These are phyloP conservation scores for Blastobotrys terrestris DNA, from an alignment of 805 yeast species.

Conservation along the genomic window DNA sequence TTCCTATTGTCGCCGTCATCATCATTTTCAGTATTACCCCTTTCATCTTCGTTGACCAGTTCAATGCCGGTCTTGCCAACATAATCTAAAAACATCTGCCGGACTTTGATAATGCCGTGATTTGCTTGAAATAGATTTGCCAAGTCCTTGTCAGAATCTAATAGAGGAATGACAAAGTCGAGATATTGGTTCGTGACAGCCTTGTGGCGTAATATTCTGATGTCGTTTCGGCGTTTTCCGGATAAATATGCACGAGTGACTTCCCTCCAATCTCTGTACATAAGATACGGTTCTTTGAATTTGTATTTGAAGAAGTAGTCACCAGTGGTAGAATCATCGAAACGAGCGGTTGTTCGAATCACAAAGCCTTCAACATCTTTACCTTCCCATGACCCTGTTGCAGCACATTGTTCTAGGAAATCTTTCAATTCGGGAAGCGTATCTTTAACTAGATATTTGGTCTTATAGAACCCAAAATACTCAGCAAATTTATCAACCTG, in stretches of 20 bases:
- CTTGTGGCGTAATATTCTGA: constrained; percentile 24
- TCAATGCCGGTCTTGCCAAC: constrained; percentile 55
- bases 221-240: constrained; percentile 18
- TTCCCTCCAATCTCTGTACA: constrained; percentile 89
- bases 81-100: constrained; percentile 56
- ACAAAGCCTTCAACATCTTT: constrained; percentile 92
- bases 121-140: constrained; percentile 45
- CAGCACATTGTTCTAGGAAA: constrained; percentile 51
- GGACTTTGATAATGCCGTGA: constrained; percentile 65
- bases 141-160: constrained; percentile 44
- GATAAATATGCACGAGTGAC: constrained; percentile 57
- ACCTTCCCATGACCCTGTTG: constrained; percentile 64
- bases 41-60: constrained; percentile 37
- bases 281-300: constrained; percentile 89
- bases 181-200: constrained; percentile 45
- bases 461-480: constrained; percentile 63
- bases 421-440: constrained; percentile 38
- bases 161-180: constrained; percentile 53
- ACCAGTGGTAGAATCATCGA: constrained; percentile 5
- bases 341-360: constrained; percentile 49
- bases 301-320: constrained; percentile 87
- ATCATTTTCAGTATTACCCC: background rate
- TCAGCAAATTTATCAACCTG: constrained; percentile 55
- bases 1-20: background rate
- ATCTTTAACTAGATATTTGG: constrained; percentile 41